Percentiles rank a stretch among this genome's conserved stretches.
These are phyloP conservation scores for Solanum clarkiae DNA, from an alignment of 257 asterid species.

Conservation along the genomic window DNA sequence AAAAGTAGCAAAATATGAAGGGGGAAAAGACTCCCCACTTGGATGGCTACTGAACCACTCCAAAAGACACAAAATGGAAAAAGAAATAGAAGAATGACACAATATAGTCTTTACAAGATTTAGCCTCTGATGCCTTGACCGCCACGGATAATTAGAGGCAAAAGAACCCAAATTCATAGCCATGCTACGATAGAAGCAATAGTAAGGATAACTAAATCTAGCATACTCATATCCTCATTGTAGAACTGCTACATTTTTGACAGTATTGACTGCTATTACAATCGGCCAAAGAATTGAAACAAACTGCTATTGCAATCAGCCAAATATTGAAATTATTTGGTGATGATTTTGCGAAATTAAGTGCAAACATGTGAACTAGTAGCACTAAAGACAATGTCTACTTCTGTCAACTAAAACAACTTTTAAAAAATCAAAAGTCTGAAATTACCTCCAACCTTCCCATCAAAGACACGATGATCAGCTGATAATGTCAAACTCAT, in stretches of 20 bases:
- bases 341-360: neutral
- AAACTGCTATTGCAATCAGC: neutral
- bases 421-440: neutral
- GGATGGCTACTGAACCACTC: neutral
- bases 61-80: no score
- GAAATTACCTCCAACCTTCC: conserved; percentile 82
- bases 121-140: neutral
- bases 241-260: neutral
- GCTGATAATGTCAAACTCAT: conserved; percentile 86
- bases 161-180: neutral
- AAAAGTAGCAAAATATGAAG: neutral
- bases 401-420: neutral
- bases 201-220: neutral
- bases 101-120: neutral
- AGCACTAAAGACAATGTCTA: neutral
- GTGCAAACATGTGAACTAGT: neutral
- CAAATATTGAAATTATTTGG: neutral
- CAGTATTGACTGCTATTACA: neutral
- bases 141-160: neutral
- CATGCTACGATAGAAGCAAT: neutral
- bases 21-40: neutral
- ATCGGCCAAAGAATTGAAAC: neutral
- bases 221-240: neutral
- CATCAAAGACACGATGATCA: conserved; percentile 93
- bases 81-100: neutral